phyloP scores from a whole-genome alignment of 257 asterid species.

The Knoxia roxburghii region DNA sequence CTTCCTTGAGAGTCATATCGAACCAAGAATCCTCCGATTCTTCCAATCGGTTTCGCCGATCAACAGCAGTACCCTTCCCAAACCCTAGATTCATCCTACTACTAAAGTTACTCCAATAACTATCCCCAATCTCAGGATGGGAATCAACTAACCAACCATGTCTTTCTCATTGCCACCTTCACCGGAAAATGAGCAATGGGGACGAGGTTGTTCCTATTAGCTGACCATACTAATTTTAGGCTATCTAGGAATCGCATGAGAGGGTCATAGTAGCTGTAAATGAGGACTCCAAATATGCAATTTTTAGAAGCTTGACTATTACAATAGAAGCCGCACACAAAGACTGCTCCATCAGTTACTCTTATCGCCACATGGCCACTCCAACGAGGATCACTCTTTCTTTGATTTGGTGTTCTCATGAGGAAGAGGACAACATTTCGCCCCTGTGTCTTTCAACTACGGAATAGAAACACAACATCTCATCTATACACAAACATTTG shows the following conservation, averaged over 20 bases:
- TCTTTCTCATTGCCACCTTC: too few relatives aligned
- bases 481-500: too few relatives aligned
- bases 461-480: too few relatives aligned
- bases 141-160: not conserved
- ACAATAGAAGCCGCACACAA: slow-evolving; percentile 4
- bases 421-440: too few relatives aligned
- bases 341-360: not conserved
- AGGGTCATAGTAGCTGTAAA: not conserved
- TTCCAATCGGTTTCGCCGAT: too few relatives aligned
- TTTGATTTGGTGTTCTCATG: too few relatives aligned
- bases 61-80: slow-evolving; percentile 27
- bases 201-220: slow-evolving; percentile 16
- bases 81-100: slow-evolving; percentile 46
- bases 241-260: not conserved
- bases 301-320: not conserved
- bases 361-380: too few relatives aligned
- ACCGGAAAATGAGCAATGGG: too few relatives aligned
- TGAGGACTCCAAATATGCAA: slow-evolving; percentile 11
- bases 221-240: slow-evolving; percentile 9
- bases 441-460: too few relatives aligned
- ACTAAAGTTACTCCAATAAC: slow-evolving; percentile 12
- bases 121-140: slow-evolving; percentile 14
- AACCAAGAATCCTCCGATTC: too few relatives aligned
- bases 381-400: too few relatives aligned
- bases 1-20: too few relatives aligned